phyloP scores from a whole-genome alignment of 2,329 filamentous ascomycete genomes.

The Hymenoscyphus occultus region DNA sequence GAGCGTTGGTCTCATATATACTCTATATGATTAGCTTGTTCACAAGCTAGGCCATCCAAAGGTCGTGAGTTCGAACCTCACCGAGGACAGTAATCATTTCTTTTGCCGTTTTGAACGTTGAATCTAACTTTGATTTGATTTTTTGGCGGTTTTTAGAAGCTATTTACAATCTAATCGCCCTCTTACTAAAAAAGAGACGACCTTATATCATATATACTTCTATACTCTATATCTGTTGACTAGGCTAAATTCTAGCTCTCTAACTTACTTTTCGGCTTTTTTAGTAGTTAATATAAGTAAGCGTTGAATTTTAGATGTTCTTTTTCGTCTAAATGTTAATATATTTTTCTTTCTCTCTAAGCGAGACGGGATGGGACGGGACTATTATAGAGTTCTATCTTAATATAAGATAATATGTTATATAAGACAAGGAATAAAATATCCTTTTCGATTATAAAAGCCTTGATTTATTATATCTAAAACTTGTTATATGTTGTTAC shows the following conservation, averaged over 20 bases:
- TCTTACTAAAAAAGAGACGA: background rate
- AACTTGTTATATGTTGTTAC: too few relatives aligned
- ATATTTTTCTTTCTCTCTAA: too few relatives aligned
- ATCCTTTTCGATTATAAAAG: too few relatives aligned
- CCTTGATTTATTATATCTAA: too few relatives aligned
- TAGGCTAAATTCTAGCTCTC: background rate
- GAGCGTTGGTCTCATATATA: slow-evolving; percentile 42
- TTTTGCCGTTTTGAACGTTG: background rate
- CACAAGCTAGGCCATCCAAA: slow-evolving; percentile 38
- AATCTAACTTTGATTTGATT: background rate
- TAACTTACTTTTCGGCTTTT: background rate
- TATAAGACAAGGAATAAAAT: too few relatives aligned
- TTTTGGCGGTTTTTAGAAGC: background rate
- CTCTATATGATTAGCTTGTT: slow-evolving; percentile 16
- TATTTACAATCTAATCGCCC: background rate
- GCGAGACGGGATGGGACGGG: too few relatives aligned
- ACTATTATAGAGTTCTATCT: too few relatives aligned
- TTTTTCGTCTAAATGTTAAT: too few relatives aligned
- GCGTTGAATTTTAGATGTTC: too few relatives aligned
- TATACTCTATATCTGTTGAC: background rate
- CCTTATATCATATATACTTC: background rate
- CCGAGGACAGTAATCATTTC: slow-evolving; percentile 40
- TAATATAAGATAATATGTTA: too few relatives aligned
- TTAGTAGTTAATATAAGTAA: too few relatives aligned
- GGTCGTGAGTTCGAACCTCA: slow-evolving; percentile 51